Evolutionary conservation across 495 filamentous ascomycete species (phyloP).

Genomic region (Immersiella caudata): DNA sequence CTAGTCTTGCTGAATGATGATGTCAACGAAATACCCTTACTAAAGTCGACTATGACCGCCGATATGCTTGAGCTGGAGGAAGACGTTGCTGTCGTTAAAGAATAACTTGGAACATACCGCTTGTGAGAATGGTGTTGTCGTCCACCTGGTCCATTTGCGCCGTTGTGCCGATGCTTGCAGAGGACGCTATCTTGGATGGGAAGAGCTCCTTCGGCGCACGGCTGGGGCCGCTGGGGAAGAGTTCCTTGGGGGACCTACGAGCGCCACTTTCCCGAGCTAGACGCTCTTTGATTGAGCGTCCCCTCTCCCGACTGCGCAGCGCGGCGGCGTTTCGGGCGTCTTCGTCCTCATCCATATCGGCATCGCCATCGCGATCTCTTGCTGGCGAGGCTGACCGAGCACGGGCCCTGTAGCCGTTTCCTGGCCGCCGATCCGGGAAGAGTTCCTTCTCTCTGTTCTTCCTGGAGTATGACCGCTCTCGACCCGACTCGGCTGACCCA

Average conservation of each 20-base stretch:
- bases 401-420: conserved; percentile 52
- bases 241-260: conserved; percentile 54
- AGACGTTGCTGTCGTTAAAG: conserved; percentile 21
- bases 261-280: conserved; percentile 36
- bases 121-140: conserved; percentile 47
- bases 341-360: conserved; percentile 47
- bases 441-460: conserved; percentile 53
- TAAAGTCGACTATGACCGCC: background rate
- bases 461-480: conserved; percentile 32
- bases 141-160: conserved; percentile 47
- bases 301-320: conserved; percentile 48
- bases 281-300: conserved; percentile 50
- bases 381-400: conserved; percentile 72
- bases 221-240: conserved; percentile 61
- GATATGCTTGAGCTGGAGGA: background rate
- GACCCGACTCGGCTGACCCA: conserved; percentile 34
- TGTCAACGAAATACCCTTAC: conserved; percentile 28
- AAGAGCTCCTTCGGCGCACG: conserved; percentile 67
- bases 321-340: conserved; percentile 35
- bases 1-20: conserved; percentile 36
- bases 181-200: conserved; percentile 55
- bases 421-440: conserved; percentile 47
- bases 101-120: conserved; percentile 40
- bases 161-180: conserved; percentile 18
- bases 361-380: conserved; percentile 63